These are phyloP conservation scores for Solanum hybrid DNA, from an alignment of 305 asterid species.

Conservation along the genomic window DNA sequence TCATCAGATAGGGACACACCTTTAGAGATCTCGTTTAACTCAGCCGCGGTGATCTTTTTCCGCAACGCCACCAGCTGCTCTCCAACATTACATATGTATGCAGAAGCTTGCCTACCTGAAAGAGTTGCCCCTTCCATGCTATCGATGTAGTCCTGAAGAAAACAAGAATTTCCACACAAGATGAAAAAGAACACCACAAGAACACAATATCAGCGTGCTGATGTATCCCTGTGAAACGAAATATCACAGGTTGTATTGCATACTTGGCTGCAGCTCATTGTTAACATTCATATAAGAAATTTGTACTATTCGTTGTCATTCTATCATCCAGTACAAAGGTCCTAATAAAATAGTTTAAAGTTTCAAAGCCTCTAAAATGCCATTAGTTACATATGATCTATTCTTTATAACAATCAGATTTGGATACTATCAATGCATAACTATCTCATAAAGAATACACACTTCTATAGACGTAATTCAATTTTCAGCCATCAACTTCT, in stretches of 20 bases:
- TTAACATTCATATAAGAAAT: neutral
- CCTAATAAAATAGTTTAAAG: neutral
- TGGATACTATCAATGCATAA: neutral
- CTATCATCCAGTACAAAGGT: neutral
- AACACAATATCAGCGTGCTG: neutral
- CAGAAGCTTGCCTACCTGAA: conserved; percentile 88
- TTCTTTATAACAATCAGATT: neutral
- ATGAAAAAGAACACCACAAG: neutral
- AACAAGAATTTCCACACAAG: neutral
- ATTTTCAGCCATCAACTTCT: neutral
- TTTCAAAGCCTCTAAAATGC: neutral
- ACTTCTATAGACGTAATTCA: neutral
- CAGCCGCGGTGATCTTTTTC: conserved; percentile 32
- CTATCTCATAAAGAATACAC: neutral
- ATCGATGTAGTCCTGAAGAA: conserved; percentile 83
- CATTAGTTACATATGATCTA: neutral
- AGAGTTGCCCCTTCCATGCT: conserved; percentile 99
- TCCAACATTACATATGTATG: conserved; percentile 73
- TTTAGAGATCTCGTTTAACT: conserved; percentile 15
- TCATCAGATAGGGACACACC: conserved; percentile 31
- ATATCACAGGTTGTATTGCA: neutral
- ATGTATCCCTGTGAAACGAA: neutral
- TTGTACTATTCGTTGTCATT: neutral
- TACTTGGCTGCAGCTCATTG: neutral
- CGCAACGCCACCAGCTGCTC: conserved; percentile 59